phyloP scores from a whole-genome alignment of 495 filamentous ascomycete species.

The Penicillium simplicissimum region DNA sequence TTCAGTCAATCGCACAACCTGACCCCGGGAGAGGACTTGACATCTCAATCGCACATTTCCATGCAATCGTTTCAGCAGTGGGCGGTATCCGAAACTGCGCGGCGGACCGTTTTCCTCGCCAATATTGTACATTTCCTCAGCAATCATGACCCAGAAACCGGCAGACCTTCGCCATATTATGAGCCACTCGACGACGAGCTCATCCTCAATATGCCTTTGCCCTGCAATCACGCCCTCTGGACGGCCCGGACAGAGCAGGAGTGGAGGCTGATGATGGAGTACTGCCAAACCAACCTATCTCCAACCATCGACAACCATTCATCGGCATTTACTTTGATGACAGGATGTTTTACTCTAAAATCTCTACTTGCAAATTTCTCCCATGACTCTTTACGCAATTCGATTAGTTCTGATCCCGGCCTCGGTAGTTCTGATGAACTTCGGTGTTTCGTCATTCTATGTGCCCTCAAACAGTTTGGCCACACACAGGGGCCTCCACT shows the following conservation, averaged over 20 bases:
- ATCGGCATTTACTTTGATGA: not conserved
- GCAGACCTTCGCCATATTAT: conserved; percentile 14
- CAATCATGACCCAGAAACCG: conserved; percentile 9
- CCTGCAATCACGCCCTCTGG: not conserved
- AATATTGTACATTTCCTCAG: not conserved
- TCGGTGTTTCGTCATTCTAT: conserved; percentile 10
- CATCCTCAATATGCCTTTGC: not conserved
- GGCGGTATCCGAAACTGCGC: not conserved
- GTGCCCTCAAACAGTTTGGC: conserved; percentile 4
- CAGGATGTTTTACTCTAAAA: conserved; percentile 4
- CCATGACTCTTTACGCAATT: conserved; percentile 3
- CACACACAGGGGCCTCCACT: not conserved
- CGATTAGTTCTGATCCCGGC: not conserved
- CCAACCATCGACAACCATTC: not conserved
- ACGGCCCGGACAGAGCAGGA: conserved; percentile 7
- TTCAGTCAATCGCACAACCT: conserved; percentile 6
- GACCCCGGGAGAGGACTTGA: not conserved
- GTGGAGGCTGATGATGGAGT: conserved; percentile 6
- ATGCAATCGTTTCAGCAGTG: not conserved
- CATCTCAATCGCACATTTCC: not conserved
- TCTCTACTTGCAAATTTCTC: conserved; percentile 1
- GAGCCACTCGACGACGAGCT: conserved; percentile 7
- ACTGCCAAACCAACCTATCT: not conserved
- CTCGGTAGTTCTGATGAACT: conserved; percentile 15
- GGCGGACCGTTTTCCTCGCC: not conserved